A percentile compares a stretch with the other conserved stretches of the same genome.
Evolutionary conservation across 2,329 filamentous ascomycete species (phyloP).

Genomic region (Cordyceps cateniannulata): DNA sequence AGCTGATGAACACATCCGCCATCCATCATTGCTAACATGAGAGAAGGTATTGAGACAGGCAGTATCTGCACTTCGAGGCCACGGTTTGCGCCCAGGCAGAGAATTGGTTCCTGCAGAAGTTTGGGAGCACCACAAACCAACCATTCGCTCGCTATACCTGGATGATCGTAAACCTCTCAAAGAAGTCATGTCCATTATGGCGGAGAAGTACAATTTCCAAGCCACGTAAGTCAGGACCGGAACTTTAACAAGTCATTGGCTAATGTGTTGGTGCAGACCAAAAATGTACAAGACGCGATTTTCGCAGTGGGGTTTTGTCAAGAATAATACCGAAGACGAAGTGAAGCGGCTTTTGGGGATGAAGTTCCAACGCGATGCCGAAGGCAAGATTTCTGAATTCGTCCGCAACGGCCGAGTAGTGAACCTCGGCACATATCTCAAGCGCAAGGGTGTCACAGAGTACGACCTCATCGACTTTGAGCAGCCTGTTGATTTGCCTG

Average conservation of each 20-base stretch:
- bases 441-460: conserved; percentile 46
- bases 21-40: conserved; percentile 1
- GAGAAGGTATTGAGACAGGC: background rate
- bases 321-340: conserved; percentile 49
- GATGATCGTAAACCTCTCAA: conserved; percentile 45
- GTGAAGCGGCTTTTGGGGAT: conserved; percentile 44
- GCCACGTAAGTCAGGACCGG: conserved; percentile 35
- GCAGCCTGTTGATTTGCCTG: conserved; percentile 34
- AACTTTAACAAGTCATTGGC: background rate
- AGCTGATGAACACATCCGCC: background rate
- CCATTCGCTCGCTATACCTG: conserved; percentile 39
- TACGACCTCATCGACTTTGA: conserved; percentile 44
- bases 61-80: conserved; percentile 5
- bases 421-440: conserved; percentile 45
- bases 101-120: conserved; percentile 39
- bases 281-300: conserved; percentile 53
- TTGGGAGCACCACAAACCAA: conserved; percentile 42
- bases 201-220: conserved; percentile 40
- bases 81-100: conserved; percentile 27
- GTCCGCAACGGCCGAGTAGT: conserved; percentile 46
- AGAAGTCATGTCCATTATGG: conserved; percentile 46
- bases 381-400: conserved; percentile 47
- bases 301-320: conserved; percentile 48
- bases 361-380: conserved; percentile 46
- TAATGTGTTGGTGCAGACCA: conserved; percentile 29